These are phyloP conservation scores for Scalesia atractyloides DNA, from an alignment of 129 eudicot species.

Conservation along the genomic window DNA sequence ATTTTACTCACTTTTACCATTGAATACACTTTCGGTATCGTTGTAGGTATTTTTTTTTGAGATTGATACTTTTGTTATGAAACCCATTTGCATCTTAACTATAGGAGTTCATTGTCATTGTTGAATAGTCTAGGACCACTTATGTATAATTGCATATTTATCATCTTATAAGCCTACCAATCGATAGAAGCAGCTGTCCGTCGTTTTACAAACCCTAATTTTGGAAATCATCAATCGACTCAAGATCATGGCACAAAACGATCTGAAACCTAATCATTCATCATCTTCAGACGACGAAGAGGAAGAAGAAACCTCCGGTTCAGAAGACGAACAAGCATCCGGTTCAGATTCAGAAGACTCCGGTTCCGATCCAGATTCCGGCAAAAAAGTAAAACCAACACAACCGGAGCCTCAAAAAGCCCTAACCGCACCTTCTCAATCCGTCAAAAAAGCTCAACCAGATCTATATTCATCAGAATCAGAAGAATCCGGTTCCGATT, in stretches of 20 bases:
- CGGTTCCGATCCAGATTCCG: slow-evolving; percentile 26
- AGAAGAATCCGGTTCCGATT: slow-evolving; percentile 3
- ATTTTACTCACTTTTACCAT: too few species aligned
- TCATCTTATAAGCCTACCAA: background rate
- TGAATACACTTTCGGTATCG: too few species aligned
- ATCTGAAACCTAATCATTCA: slow-evolving; percentile 7
- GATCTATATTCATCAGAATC: slow-evolving; percentile 20
- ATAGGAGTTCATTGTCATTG: too few species aligned
- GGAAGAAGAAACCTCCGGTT: slow-evolving; percentile 16
- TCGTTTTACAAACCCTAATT: slow-evolving; percentile 31
- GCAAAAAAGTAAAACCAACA: background rate
- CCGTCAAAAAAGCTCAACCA: slow-evolving; percentile 14
- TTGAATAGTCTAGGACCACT: too few species aligned
- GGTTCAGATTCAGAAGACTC: slow-evolving; percentile 8
- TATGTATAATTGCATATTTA: too few species aligned
- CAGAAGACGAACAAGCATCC: slow-evolving; percentile 14
- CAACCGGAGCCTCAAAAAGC: slow-evolving; percentile 8
- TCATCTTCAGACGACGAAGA: slow-evolving; percentile 33
- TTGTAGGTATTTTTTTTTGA: too few species aligned
- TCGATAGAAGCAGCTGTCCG: slow-evolving; percentile 13
- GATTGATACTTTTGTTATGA: too few species aligned
- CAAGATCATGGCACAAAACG: slow-evolving; percentile 25
- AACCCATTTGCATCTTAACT: too few species aligned
- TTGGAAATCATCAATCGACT: background rate
- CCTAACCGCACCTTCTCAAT: slow-evolving; percentile 1